Conservation (phyloP, 2,329 filamentous ascomycete species). For the Talaromyces sp. region DNA sequence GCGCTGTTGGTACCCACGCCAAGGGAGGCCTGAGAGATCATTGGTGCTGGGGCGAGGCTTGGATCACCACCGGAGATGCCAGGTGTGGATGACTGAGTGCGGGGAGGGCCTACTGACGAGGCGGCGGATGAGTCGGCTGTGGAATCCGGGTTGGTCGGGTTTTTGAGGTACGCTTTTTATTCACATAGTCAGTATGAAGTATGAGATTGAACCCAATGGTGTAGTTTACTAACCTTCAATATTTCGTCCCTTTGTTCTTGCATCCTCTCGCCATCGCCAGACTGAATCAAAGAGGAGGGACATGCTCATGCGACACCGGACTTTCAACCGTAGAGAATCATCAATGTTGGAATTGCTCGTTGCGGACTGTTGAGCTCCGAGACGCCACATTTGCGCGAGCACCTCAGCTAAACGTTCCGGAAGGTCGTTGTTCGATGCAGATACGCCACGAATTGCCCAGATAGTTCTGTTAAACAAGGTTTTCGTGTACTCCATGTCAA, state of each 20-base stretch:
- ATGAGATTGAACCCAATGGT: conserved; percentile 11
- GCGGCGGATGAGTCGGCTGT: conserved; percentile 72
- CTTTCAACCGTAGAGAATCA: conserved; percentile 61
- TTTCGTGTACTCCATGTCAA: conserved; percentile 59
- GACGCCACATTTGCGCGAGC: conserved; percentile 66
- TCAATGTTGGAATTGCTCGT: conserved; percentile 38
- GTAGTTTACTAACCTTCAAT: conserved; percentile 61
- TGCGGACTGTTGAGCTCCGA: conserved; percentile 37
- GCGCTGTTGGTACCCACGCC: conserved; percentile 30
- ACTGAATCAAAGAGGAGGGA: conserved; percentile 69
- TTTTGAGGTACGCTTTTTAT: conserved; percentile 67
- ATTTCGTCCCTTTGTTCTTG: conserved; percentile 69
- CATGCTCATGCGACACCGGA: conserved; percentile 69
- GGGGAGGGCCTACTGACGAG: conserved; percentile 56
- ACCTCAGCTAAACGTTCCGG: conserved; percentile 67
- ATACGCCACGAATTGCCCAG: conserved; percentile 61
- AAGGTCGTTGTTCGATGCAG: conserved; percentile 65
- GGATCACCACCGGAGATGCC: conserved; percentile 46
- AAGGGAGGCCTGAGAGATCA: conserved; percentile 36
- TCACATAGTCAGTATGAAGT: conserved; percentile 7
- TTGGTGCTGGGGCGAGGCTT: conserved; percentile 44
- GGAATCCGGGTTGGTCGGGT: conserved; percentile 83
- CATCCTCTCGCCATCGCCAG: conserved; percentile 68
- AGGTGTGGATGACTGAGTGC: conserved; percentile 39
- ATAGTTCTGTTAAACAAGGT: conserved; percentile 63